phyloP scores from a whole-genome alignment of 2,329 filamentous ascomycete genomes.

The Trichoderma koningiopsis region DNA sequence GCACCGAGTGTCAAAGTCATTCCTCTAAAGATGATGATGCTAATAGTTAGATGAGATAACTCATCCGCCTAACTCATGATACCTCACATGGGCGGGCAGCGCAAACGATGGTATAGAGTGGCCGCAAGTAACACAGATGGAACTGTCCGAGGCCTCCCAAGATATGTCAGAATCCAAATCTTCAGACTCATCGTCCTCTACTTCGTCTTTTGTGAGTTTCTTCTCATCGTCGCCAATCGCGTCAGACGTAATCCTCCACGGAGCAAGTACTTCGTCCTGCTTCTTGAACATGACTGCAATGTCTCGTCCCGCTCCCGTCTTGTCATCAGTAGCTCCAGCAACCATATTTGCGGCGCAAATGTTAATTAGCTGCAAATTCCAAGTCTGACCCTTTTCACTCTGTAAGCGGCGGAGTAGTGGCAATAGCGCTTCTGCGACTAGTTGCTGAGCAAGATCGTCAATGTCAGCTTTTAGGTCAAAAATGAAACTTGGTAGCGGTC shows the following conservation, averaged over 20 bases:
- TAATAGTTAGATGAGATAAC: background rate
- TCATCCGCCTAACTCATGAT: slow-evolving; percentile 39
- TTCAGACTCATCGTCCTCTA: slow-evolving; percentile 33
- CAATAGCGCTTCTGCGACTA: slow-evolving; percentile 69
- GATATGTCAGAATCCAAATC: slow-evolving; percentile 29
- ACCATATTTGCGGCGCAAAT: slow-evolving; percentile 86
- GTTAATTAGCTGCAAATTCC: slow-evolving; percentile 84
- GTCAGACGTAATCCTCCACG: slow-evolving; percentile 60
- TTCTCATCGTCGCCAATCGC: slow-evolving; percentile 28
- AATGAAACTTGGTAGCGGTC: slow-evolving; percentile 70
- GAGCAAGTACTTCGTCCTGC: slow-evolving; percentile 69
- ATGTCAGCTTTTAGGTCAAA: slow-evolving; percentile 64
- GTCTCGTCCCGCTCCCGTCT: slow-evolving; percentile 66
- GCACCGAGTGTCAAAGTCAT: background rate
- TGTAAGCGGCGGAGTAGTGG: slow-evolving; percentile 76
- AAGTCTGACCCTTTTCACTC: slow-evolving; percentile 63
- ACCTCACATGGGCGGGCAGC: slow-evolving; percentile 54
- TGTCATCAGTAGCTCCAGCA: slow-evolving; percentile 52
- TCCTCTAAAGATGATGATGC: background rate
- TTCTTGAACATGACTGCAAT: slow-evolving; percentile 81
- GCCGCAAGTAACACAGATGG: slow-evolving; percentile 52
- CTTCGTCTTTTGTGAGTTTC: background rate
- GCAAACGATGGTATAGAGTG: slow-evolving; percentile 60
- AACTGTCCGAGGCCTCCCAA: slow-evolving; percentile 40
- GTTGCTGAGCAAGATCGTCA: slow-evolving; percentile 63